phyloP scores from a whole-genome alignment of 108 stramenopile genomes.

The Discostella pseudostelligera region DNA sequence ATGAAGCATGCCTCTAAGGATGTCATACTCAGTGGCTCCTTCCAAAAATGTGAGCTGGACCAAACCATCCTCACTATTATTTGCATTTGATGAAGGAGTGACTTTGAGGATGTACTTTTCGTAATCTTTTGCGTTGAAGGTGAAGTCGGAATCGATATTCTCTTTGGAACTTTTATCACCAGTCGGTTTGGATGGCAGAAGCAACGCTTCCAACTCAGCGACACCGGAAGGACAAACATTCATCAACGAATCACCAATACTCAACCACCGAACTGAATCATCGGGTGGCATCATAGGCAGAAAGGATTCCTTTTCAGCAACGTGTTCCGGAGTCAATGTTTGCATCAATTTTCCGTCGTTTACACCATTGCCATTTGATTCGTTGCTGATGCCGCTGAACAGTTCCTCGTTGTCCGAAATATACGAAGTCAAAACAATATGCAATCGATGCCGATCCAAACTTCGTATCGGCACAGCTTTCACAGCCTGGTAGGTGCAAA shows the following conservation, averaged over 20 bases:
- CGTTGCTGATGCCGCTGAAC: slow-evolving; percentile 9
- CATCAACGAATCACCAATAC: slow-evolving; percentile 53
- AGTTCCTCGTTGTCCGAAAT: slow-evolving; percentile 19
- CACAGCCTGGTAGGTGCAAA: slow-evolving; percentile 77
- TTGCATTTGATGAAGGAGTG: neutral
- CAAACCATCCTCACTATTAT: slow-evolving; percentile 14
- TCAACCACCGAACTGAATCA: slow-evolving; percentile 51
- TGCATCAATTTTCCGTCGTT: neutral
- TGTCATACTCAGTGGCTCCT: slow-evolving; percentile 51
- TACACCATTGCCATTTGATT: neutral
- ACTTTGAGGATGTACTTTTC: slow-evolving; percentile 45
- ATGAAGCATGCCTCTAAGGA: slow-evolving; percentile 72
- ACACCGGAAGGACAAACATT: slow-evolving; percentile 50
- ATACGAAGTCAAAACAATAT: slow-evolving; percentile 57
- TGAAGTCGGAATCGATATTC: neutral
- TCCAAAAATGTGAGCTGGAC: slow-evolving; percentile 44
- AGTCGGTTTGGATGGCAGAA: slow-evolving; percentile 6
- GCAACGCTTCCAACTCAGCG: slow-evolving; percentile 37
- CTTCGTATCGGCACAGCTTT: slow-evolving; percentile 66
- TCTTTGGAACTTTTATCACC: slow-evolving; percentile 3
- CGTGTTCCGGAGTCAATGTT: slow-evolving; percentile 48
- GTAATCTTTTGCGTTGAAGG: neutral
- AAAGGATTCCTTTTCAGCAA: slow-evolving; percentile 64
- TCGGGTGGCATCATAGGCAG: slow-evolving; percentile 53
- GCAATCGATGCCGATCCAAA: slow-evolving; percentile 81